Conservation (phyloP, 768 basidiomycete genomes). For the Hirschioporus abietinus region DNA sequence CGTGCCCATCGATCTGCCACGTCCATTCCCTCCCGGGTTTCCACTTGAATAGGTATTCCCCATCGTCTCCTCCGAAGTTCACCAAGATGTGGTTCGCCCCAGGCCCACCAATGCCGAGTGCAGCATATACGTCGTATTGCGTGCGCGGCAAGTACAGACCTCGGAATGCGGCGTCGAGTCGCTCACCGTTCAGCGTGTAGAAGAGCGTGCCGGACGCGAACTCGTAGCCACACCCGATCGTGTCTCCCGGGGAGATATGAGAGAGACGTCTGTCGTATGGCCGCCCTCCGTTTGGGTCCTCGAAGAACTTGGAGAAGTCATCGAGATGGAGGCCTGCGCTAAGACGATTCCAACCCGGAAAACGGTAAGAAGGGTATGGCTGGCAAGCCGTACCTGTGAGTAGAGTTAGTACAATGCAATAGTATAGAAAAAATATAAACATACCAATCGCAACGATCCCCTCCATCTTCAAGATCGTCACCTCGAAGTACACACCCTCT, state of each 20-base stretch:
- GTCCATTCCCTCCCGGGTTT: conserved; percentile 58
- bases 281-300: conserved; percentile 59
- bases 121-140: conserved; percentile 55
- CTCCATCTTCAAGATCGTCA: conserved; percentile 50
- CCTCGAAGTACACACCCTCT: conserved; percentile 58
- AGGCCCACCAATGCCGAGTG: conserved; percentile 42
- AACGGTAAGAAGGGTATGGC: conserved; percentile 60
- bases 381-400: conserved; percentile 52
- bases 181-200: conserved; percentile 59
- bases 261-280: conserved; percentile 38
- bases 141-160: conserved; percentile 53
- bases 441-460: conserved; percentile 57
- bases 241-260: conserved; percentile 40
- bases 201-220: conserved; percentile 48
- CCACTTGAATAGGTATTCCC: conserved; percentile 42
- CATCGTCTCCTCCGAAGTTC: conserved; percentile 55
- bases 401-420: neutral
- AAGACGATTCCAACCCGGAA: conserved; percentile 68
- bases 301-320: conserved; percentile 69
- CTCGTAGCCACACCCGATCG: conserved; percentile 60
- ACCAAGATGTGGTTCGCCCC: conserved; percentile 51
- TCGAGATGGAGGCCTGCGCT: conserved; percentile 65
- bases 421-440: conserved; percentile 8
- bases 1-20: conserved; percentile 60
- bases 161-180: conserved; percentile 50